Percentiles rank a stretch among this genome's conserved stretches.
These are phyloP conservation scores for Ustilago hordei DNA, from an alignment of 1,284 basidiomycete species.

Conservation along the genomic window DNA sequence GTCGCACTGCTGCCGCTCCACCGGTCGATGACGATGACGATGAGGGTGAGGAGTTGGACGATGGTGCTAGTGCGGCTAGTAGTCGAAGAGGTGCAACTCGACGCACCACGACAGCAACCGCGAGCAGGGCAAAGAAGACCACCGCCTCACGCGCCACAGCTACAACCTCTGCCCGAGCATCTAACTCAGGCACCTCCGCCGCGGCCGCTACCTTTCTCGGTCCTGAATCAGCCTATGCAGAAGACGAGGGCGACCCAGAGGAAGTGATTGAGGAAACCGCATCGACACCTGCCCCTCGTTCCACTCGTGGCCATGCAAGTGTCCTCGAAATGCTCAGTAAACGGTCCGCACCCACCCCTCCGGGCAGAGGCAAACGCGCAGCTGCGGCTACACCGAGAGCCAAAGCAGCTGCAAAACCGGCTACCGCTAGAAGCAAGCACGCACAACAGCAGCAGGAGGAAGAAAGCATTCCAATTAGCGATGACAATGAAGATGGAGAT, in stretches of 20 bases:
- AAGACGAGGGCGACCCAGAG: constrained; percentile 35
- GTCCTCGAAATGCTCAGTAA: constrained; percentile 39
- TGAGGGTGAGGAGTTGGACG: constrained; percentile 17
- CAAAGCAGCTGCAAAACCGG: constrained; percentile 1
- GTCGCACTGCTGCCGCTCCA: constrained; percentile 5
- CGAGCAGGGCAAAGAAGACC: constrained; percentile 6
- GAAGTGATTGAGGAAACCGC: constrained; percentile 22
- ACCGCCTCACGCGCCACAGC: constrained; percentile 6
- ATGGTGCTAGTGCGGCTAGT: constrained; percentile 18
- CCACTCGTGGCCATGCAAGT: constrained; percentile 25
- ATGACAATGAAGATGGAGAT: constrained; percentile 3
- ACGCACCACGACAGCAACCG: constrained; percentile 6
- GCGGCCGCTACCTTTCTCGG: constrained; percentile 35
- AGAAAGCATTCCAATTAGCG: constrained; percentile 46
- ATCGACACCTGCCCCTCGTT: constrained; percentile 19
- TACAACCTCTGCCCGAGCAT: constrained; percentile 1
- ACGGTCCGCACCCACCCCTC: constrained; percentile 4
- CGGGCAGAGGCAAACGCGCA: constrained; percentile 3
- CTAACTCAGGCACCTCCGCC: constrained; percentile 10
- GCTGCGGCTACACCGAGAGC: constrained; percentile 1
- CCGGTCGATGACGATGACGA: constrained; percentile 21
- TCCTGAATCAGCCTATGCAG: constrained; percentile 38
- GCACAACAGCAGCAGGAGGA: constrained; percentile 15
- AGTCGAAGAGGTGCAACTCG: constrained; percentile 14
- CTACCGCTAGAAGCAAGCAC: background rate